A percentile compares a stretch with the other conserved stretches of the same genome.
Conservation (phyloP, 805 yeast species). For the Saturnispora quitensis region DNA sequence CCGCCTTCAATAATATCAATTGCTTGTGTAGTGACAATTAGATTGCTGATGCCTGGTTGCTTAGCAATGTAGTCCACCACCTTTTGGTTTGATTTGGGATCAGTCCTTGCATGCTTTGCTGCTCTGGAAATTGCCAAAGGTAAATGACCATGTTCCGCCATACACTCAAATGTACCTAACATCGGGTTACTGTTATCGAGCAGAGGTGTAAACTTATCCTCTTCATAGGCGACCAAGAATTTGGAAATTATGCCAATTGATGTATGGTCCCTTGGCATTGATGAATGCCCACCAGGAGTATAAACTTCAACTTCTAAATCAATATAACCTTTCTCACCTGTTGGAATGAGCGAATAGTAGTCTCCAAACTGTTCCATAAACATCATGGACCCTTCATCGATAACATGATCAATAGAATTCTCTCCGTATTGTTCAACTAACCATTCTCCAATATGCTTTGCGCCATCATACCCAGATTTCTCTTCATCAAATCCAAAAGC, state of each 20-base stretch:
- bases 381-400: conserved; percentile 46
- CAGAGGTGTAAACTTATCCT: conserved; percentile 40
- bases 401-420: conserved; percentile 48
- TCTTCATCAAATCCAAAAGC: conserved; percentile 82
- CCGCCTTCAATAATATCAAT: conserved; percentile 64
- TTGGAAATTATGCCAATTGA: conserved; percentile 66
- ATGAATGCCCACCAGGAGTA: conserved; percentile 53
- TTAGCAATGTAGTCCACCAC: conserved; percentile 26
- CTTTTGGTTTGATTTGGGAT: conserved; percentile 27
- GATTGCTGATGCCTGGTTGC: conserved; percentile 26
- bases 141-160: conserved; percentile 40
- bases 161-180: conserved; percentile 47
- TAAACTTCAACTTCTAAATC: conserved; percentile 38
- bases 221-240: conserved; percentile 47
- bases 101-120: conserved; percentile 15
- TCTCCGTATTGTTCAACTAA: conserved; percentile 49
- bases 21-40: conserved; percentile 58
- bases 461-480: conserved; percentile 55
- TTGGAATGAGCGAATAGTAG: conserved; percentile 13
- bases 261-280: conserved; percentile 60
- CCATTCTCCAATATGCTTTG: conserved; percentile 37
- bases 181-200: conserved; percentile 52
- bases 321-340: conserved; percentile 35
- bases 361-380: conserved; percentile 33
- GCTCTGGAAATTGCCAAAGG: conserved; percentile 9